Percentiles rank a stretch among this genome's conserved stretches.
Evolutionary conservation across 2,329 filamentous ascomycete species (phyloP).

Genomic region (Penicillium capsulatum): DNA sequence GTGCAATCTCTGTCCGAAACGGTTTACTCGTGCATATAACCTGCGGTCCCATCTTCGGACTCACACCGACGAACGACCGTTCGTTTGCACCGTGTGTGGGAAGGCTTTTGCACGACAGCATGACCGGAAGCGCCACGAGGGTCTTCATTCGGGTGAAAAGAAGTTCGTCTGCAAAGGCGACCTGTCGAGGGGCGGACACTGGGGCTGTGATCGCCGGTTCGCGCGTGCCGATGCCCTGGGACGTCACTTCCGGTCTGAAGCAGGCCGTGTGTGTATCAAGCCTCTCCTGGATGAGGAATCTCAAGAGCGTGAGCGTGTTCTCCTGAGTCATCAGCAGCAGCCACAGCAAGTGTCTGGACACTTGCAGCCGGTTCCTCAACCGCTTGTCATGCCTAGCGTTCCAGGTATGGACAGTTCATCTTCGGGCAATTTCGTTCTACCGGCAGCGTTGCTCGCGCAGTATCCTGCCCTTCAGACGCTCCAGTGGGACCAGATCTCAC

Average conservation of each 20-base stretch:
- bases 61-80: constrained; percentile 94
- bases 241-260: constrained; percentile 91
- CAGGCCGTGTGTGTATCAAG: constrained; percentile 92
- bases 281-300: constrained; percentile 95
- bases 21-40: constrained; percentile 95
- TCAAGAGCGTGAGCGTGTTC: constrained; percentile 69
- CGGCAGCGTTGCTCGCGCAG: constrained; percentile 80
- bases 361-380: constrained; percentile 54
- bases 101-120: constrained; percentile 98
- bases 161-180: constrained; percentile 96
- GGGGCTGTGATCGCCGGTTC: constrained; percentile 91
- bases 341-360: constrained; percentile 57
- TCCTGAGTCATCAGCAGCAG: constrained; percentile 68
- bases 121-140: constrained; percentile 94
- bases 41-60: constrained; percentile 90
- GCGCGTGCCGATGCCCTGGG: constrained; percentile 92
- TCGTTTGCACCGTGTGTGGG: constrained; percentile 93
- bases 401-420: constrained; percentile 57
- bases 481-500: constrained; percentile 75
- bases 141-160: constrained; percentile 94
- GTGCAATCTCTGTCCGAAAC: constrained; percentile 86
- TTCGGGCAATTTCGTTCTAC: constrained; percentile 65
- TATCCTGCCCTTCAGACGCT: constrained; percentile 89
- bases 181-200: constrained; percentile 74
- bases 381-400: constrained; percentile 60